Percentiles rank a stretch among this genome's conserved stretches.
phyloP scores from a whole-genome alignment of 208 protist genomes.

The Acanthamoeba royreba region DNA sequence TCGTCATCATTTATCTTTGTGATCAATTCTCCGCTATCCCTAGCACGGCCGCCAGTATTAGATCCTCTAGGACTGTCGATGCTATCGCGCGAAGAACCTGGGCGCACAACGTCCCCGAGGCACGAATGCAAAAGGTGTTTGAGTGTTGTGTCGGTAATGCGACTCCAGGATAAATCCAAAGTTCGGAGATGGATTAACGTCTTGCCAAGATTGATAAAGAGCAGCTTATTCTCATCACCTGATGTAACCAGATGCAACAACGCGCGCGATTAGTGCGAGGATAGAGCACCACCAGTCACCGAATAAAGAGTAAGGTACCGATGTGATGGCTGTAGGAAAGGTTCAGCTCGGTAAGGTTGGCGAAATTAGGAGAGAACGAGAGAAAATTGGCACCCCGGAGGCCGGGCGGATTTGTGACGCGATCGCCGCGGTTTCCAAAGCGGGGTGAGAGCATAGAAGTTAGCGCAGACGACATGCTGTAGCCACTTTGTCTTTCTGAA shows the following conservation, averaged over 20 bases:
- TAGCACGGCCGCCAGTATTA: too few relatives aligned
- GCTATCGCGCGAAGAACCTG: background rate
- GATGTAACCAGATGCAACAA: too few relatives aligned
- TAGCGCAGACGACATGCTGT: background rate
- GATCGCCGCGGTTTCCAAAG: background rate
- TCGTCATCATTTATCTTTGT: background rate
- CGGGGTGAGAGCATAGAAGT: conserved; percentile 8
- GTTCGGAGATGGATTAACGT: background rate
- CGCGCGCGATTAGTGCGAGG: too few relatives aligned
- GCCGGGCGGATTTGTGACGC: background rate
- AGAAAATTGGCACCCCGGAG: background rate
- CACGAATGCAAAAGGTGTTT: conserved; percentile 6
- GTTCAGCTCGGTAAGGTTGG: background rate
- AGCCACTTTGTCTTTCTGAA: background rate
- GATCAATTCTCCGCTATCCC: background rate
- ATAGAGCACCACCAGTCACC: too few relatives aligned
- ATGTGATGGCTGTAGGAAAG: conserved; percentile 27
- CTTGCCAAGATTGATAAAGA: background rate
- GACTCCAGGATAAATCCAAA: background rate
- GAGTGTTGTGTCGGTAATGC: background rate
- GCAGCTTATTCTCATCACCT: conserved; percentile 7
- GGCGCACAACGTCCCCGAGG: background rate
- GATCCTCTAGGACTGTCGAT: background rate
- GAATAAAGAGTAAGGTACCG: background rate
- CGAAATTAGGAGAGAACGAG: background rate